Evolutionary conservation across 2,329 filamentous ascomycete species (phyloP).

Genomic region (Sclerotinia trifoliorum): DNA sequence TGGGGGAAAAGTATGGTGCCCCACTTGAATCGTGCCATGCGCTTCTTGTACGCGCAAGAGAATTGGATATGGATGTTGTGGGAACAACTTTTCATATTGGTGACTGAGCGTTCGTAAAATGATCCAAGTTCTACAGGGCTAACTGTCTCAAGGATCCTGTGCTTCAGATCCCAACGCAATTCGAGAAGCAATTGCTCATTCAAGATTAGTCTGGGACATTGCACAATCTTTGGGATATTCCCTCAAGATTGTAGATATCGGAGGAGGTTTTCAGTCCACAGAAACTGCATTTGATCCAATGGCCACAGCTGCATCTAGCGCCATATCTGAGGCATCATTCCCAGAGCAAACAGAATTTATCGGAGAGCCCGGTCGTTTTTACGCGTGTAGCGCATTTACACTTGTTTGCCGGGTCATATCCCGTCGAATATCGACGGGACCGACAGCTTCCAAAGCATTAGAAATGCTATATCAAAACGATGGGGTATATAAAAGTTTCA

Average conservation of each 20-base stretch:
- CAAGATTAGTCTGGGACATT: conserved; percentile 2
- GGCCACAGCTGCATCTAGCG: neutral
- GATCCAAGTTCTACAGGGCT: neutral
- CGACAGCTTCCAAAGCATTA: neutral
- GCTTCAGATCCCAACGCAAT: neutral
- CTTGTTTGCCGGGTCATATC: conserved; percentile 4
- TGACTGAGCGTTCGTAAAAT: neutral
- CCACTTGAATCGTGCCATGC: neutral
- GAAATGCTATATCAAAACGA: conserved; percentile 14
- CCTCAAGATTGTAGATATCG: neutral
- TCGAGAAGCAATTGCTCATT: neutral
- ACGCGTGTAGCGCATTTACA: neutral
- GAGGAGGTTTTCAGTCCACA: conserved; percentile 8
- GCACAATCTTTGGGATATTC: neutral
- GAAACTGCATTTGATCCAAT: neutral
- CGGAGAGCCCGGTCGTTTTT: conserved; percentile 1
- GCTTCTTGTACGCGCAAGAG: neutral
- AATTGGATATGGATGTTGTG: neutral
- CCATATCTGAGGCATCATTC: neutral
- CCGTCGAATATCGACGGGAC: neutral
- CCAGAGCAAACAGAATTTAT: neutral
- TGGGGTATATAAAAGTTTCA: conserved; percentile 1
- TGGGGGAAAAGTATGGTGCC: neutral
- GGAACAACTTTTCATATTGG: conserved; percentile 11
- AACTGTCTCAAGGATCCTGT: neutral